These are phyloP conservation scores for Wickerhamiella lipophila DNA, from an alignment of 805 yeast genomes.

Conservation along the genomic window DNA sequence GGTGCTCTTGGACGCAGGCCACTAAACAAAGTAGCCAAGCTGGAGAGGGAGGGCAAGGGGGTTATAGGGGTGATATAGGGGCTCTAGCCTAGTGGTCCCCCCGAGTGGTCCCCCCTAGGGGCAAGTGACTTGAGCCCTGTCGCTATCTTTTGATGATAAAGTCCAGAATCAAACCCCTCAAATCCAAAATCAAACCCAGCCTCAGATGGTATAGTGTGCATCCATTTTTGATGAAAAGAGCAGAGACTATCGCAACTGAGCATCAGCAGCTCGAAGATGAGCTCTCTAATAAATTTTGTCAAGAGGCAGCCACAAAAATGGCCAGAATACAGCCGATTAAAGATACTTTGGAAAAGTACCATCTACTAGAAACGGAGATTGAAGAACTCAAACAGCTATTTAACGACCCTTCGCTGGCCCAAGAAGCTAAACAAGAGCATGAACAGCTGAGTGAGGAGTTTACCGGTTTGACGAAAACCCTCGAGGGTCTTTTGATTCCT, in stretches of 20 bases:
- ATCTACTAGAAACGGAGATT: slow-evolving; percentile 28
- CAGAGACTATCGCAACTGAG: slow-evolving; percentile 34
- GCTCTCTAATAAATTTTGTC: slow-evolving; percentile 30
- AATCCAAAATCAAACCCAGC: not conserved
- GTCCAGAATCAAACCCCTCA: not conserved
- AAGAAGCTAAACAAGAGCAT: slow-evolving; percentile 55
- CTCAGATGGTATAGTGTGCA: slow-evolving; percentile 28
- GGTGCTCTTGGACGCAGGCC: too few species aligned
- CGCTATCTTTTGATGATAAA: too few species aligned
- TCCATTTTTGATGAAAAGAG: slow-evolving; percentile 40
- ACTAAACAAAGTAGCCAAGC: too few species aligned
- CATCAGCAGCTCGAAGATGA: slow-evolving; percentile 32
- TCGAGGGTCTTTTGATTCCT: slow-evolving; percentile 49
- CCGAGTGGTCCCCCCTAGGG: too few species aligned
- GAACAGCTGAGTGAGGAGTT: slow-evolving; percentile 36
- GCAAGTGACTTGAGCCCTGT: too few species aligned
- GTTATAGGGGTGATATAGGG: too few species aligned
- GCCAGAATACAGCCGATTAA: slow-evolving; percentile 33
- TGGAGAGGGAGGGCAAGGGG: too few species aligned
- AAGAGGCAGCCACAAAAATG: slow-evolving; percentile 21
- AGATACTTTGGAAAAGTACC: slow-evolving; percentile 27
- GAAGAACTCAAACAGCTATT: slow-evolving; percentile 36
- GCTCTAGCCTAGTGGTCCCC: too few species aligned
- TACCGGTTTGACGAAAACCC: slow-evolving; percentile 35
- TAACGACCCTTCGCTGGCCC: slow-evolving; percentile 37